Percentiles rank a stretch among this genome's conserved stretches.
These are phyloP conservation scores for Prunella vulgaris DNA, from an alignment of 257 asterid genomes.

Conservation along the genomic window DNA sequence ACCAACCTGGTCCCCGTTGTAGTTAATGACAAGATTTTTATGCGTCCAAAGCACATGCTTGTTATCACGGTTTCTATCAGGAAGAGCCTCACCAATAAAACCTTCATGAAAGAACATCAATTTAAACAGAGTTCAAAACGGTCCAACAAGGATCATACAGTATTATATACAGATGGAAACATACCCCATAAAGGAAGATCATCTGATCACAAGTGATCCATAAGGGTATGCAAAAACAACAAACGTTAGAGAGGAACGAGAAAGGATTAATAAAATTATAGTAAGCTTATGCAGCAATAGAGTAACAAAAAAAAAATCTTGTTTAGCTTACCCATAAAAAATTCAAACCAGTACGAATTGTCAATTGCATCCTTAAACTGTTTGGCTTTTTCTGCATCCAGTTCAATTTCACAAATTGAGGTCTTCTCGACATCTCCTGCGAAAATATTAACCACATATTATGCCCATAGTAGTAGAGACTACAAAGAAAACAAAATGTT, in stretches of 20 bases:
- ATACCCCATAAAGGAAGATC: conserved; percentile 98
- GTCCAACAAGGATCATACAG: not conserved
- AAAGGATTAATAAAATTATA: not conserved
- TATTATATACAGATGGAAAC: conserved; percentile 19
- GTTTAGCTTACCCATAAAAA: conserved; percentile 50
- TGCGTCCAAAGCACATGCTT: conserved; percentile 59
- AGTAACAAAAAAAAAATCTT: not conserved
- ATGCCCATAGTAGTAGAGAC: not conserved
- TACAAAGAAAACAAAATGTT: not conserved
- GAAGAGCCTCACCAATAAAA: conserved; percentile 51
- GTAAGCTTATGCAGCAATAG: not conserved
- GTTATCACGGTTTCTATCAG: conserved; percentile 44
- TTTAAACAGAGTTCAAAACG: conserved; percentile 9
- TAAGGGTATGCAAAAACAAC: conserved; percentile 23
- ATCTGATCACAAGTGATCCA: conserved; percentile 50
- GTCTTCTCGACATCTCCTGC: conserved; percentile 62
- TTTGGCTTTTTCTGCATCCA: conserved; percentile 50
- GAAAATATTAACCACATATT: conserved; percentile 2
- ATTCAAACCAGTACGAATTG: conserved; percentile 67
- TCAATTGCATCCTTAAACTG: conserved; percentile 69
- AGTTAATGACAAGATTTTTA: conserved; percentile 48
- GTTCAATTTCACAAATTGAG: conserved; percentile 53
- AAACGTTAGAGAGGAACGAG: conserved; percentile 25
- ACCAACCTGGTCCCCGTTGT: conserved; percentile 53
- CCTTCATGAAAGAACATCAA: conserved; percentile 35